Conservation (phyloP, 176 grass and related monocot species). For the Melocanna baccifera region DNA sequence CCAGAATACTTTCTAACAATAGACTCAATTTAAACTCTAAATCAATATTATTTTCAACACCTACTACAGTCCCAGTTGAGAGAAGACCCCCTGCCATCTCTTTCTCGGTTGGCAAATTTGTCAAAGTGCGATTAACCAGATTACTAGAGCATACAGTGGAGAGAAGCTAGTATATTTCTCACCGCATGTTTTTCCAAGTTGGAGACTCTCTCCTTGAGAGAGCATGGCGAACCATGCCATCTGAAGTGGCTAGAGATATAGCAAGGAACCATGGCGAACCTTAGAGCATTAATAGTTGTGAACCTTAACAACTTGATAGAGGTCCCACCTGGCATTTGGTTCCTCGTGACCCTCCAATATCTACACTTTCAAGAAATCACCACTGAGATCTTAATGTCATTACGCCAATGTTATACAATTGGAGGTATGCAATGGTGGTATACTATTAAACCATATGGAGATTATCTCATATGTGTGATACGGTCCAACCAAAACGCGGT, state of each 20-base stretch:
- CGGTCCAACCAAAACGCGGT: too few species aligned
- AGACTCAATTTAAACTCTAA: too few species aligned
- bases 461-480: too few species aligned
- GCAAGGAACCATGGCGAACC: neutral
- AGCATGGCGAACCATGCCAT: too few species aligned
- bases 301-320: slow-evolving; percentile 3
- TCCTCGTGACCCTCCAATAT: neutral
- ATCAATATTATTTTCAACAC: too few species aligned
- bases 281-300: neutral
- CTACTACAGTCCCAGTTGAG: too few species aligned
- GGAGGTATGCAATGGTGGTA: too few species aligned
- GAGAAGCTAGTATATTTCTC: slow-evolving; percentile 28
- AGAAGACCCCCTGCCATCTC: too few species aligned
- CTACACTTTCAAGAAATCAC: slow-evolving; percentile 19
- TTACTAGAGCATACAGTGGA: slow-evolving; percentile 25
- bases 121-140: neutral
- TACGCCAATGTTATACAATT: neutral
- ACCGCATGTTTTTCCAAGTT: slow-evolving; percentile 32
- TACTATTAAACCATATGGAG: too few species aligned
- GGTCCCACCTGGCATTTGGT: slow-evolving; percentile 24
- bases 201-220: slow-evolving; percentile 7
- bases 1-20: too few species aligned
- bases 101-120: too few species aligned
- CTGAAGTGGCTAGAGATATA: neutral
- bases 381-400: neutral